Base-by-base conservation (phyloP, 768 basidiomycete species). In the Steccherinum ochraceum region DNA sequence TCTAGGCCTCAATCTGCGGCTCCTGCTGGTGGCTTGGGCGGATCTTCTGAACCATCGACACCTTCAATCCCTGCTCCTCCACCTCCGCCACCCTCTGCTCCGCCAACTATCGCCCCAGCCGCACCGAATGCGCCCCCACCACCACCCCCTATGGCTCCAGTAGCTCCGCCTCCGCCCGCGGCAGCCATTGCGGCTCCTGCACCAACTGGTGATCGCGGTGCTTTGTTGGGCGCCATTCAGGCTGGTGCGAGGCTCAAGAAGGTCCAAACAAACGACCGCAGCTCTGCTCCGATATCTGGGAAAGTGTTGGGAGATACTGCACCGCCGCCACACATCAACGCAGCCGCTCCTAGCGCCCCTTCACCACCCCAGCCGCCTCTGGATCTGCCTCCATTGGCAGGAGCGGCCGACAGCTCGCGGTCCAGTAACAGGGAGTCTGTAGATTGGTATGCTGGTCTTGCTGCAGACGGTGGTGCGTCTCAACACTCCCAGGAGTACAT, bases 361-460 rank as follows among this genome's bases (percentile, higher is more conserved):
- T 57, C 67, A 7, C 54, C 64, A 24, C 53, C 64, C 3, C 66
- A 71, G 4, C 53, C 61, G 5, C 56, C 67, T 1, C 40, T 49
- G 1, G 54, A 59, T 12, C 58, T 24, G 40, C 52, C 30, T 19
- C 53, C 58, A 20, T 18, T 42, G 40, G 24, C 24, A 40, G 41
- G 39, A 16, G 26, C 51, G 47, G 50, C 40, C 45, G 50, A 35
- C 35, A 65, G 58, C 26, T 50, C 56, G 30, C 55, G 62, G 30
- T 68, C 75, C 26, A 75, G 68, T 49, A 79, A 86, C 59, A 73
- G 83, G 52, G 86, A 93, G 65, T 86, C 84, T 5, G 86, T 95
- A 3, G 93, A 92, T 60, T 98, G 94, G 94, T 93, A 90, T 63
- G 79, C 83, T 46, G 86, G 85, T 25, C 74, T 95, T 12, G 93